Evolutionary conservation across 352 stramenopile species (phyloP).

Genomic region (Sclerospora graminicola): DNA sequence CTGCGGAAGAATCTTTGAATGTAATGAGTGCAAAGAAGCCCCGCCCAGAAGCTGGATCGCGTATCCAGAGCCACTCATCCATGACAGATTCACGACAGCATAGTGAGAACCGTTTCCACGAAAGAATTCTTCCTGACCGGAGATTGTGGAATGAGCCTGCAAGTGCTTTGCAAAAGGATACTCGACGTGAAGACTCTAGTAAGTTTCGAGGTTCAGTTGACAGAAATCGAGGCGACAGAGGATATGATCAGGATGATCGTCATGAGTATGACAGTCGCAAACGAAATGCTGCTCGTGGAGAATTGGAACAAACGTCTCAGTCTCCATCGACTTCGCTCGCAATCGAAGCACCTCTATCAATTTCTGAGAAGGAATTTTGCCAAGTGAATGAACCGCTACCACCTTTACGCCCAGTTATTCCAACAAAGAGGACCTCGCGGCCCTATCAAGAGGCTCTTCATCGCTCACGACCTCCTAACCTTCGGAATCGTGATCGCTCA

Average conservation of each 20-base stretch:
- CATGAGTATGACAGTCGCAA: conserved; percentile 6
- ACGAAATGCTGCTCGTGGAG: background rate
- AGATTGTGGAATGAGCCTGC: background rate
- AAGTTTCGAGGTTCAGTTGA: conserved; percentile 6
- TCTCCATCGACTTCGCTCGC: conserved; percentile 1
- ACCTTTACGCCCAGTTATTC: too few species aligned
- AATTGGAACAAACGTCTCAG: conserved; percentile 7
- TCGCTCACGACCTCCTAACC: conserved; percentile 5
- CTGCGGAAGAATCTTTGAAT: conserved; percentile 1
- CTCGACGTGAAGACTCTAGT: conserved; percentile 3
- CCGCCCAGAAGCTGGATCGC: conserved; percentile 2
- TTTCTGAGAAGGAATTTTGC: conserved; percentile 47
- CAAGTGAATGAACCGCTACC: conserved; percentile 33
- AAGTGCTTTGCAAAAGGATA: conserved; percentile 5
- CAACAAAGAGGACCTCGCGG: too few species aligned
- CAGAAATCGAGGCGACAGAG: conserved; percentile 4
- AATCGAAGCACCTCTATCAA: conserved; percentile 18
- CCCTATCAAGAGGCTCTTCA: conserved; percentile 12
- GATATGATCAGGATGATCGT: conserved; percentile 8
- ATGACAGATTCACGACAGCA: conserved; percentile 5
- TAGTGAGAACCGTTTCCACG: conserved; percentile 5
- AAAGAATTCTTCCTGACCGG: conserved; percentile 4
- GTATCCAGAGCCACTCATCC: conserved; percentile 9
- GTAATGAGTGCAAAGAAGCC: conserved; percentile 10
- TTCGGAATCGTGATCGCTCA: conserved; percentile 5